Evolutionary conservation across 2,329 filamentous ascomycete genomes (phyloP).

Genomic region (Colletotrichum tabaci): DNA sequence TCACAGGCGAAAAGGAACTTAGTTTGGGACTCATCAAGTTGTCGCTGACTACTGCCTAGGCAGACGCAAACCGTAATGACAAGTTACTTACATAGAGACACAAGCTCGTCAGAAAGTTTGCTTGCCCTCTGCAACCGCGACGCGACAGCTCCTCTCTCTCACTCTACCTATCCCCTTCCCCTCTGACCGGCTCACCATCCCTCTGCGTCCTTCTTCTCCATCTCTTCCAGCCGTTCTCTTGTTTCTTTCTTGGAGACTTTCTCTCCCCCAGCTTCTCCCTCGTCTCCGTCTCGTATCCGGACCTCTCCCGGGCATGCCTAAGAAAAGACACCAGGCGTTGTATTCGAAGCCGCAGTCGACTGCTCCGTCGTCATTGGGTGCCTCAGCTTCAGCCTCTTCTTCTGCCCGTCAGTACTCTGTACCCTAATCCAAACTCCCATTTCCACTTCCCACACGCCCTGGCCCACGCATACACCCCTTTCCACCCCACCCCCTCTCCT

Average conservation of each 20-base stretch:
- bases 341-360: slow-evolving; percentile 73
- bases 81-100: slow-evolving; percentile 29
- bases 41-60: slow-evolving; percentile 17
- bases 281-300: slow-evolving; percentile 10
- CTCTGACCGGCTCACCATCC: neutral
- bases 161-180: neutral
- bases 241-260: neutral
- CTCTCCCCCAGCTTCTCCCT: slow-evolving; percentile 18
- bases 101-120: slow-evolving; percentile 32
- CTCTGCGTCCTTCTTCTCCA: slow-evolving; percentile 9
- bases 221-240: neutral
- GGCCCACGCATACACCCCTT: neutral
- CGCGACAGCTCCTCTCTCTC: neutral
- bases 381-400: slow-evolving; percentile 39
- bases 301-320: slow-evolving; percentile 67
- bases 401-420: slow-evolving; percentile 34
- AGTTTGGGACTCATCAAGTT: slow-evolving; percentile 13
- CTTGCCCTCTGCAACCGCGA: slow-evolving; percentile 17
- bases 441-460: neutral
- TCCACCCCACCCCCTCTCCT: neutral
- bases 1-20: slow-evolving; percentile 12
- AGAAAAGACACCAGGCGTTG: slow-evolving; percentile 71
- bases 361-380: slow-evolving; percentile 51
- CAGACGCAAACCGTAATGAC: slow-evolving; percentile 10
- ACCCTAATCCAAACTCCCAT: neutral